These are phyloP conservation scores for Diaporthe caulivora DNA, from an alignment of 2,329 filamentous ascomycete genomes.

Conservation along the genomic window DNA sequence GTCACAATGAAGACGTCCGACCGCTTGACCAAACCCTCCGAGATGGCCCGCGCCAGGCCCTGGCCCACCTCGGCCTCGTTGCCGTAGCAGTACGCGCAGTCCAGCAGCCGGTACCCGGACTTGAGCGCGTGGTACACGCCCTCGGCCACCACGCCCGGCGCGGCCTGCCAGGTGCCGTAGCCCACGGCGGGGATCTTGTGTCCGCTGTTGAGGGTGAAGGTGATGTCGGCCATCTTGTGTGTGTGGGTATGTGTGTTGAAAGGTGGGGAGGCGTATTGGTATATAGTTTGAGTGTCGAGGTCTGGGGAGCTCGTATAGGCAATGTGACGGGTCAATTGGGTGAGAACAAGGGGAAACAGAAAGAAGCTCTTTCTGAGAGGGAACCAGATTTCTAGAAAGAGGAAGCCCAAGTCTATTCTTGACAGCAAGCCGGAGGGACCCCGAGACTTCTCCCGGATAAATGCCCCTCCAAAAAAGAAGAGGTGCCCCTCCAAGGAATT, in stretches of 20 bases:
- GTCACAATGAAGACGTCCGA: conserved; percentile 86
- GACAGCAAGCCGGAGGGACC: not conserved
- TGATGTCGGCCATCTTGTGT: conserved; percentile 64
- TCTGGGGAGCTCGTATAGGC: not conserved
- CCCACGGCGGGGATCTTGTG: conserved; percentile 73
- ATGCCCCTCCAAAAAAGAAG: conserved; percentile 19
- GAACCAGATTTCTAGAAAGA: not conserved
- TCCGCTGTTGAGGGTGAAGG: conserved; percentile 75
- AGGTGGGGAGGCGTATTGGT: not conserved
- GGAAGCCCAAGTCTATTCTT: not conserved
- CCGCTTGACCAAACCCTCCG: conserved; percentile 76
- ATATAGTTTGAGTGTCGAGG: not conserved
- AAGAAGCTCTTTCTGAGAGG: not conserved
- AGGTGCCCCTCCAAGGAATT: conserved; percentile 14
- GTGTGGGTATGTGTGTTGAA: not conserved
- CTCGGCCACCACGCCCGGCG: conserved; percentile 67
- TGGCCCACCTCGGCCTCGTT: conserved; percentile 88
- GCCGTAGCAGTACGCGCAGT: conserved; percentile 81
- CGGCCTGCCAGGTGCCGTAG: conserved; percentile 75
- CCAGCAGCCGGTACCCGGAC: conserved; percentile 71
- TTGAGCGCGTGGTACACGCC: conserved; percentile 72
- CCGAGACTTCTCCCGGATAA: conserved; percentile 18
- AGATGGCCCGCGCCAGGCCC: conserved; percentile 80
- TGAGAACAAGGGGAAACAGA: not conserved
- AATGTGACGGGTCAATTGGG: not conserved